Evolutionary conservation across 345 rosid species (phyloP).

Genomic region (Euclidium syriacum): DNA sequence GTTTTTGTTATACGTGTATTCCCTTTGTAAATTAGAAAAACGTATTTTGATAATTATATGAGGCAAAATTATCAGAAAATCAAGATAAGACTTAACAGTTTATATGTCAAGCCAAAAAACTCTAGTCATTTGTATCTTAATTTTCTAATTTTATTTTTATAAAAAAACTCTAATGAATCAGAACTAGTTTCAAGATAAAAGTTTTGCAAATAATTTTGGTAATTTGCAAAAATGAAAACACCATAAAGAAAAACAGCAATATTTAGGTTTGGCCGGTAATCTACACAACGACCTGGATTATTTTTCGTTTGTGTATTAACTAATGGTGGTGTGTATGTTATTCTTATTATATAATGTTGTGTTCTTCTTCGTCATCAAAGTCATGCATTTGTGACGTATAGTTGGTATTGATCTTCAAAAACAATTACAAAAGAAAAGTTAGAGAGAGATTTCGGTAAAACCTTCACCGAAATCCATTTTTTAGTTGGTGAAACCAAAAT

Average conservation of each 20-base stretch:
- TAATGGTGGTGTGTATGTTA: background rate
- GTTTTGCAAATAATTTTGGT: background rate
- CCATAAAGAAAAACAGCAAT: background rate
- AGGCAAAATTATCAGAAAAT: background rate
- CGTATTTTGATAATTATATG: background rate
- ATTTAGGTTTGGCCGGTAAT: constrained; percentile 27
- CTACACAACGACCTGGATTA: constrained; percentile 23
- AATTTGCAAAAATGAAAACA: background rate
- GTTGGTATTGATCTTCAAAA: background rate
- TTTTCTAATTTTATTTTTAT: too few relatives aligned
- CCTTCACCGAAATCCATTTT: background rate
- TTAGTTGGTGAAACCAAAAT: too few relatives aligned
- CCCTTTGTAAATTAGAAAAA: background rate
- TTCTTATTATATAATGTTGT: too few relatives aligned
- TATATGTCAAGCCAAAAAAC: background rate
- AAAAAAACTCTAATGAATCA: background rate
- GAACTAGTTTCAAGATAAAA: background rate
- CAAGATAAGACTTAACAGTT: background rate
- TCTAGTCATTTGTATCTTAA: background rate
- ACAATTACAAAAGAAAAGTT: background rate
- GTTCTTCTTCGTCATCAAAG: constrained; percentile 5
- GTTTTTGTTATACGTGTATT: background rate
- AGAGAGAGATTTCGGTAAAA: background rate
- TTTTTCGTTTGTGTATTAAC: too few relatives aligned
- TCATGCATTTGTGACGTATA: background rate